Percentiles rank a stretch among this genome's conserved stretches.
These are phyloP conservation scores for Lathyrus tuberosus DNA, from an alignment of 306 rosid genomes.

Conservation along the genomic window DNA sequence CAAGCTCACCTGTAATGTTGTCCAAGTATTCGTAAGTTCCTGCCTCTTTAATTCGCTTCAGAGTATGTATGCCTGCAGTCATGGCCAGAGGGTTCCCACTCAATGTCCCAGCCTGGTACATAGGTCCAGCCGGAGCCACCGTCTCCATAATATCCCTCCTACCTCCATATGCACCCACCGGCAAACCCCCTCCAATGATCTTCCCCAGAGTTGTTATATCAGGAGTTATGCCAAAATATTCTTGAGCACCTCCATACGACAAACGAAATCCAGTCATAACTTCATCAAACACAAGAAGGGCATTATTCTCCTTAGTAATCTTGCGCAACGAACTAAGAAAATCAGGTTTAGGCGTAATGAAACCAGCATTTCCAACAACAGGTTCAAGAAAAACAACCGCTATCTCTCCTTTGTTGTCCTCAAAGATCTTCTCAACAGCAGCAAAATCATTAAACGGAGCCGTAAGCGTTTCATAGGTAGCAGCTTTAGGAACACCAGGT, in stretches of 20 bases:
- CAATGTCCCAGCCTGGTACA: constrained; percentile 97
- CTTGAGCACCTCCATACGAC: constrained; percentile 95
- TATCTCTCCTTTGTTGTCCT: constrained; percentile 69
- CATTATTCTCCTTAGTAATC: constrained; percentile 66
- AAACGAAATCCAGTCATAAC: constrained; percentile 98
- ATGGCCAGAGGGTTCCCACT: constrained; percentile 97
- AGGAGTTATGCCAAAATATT: constrained; percentile 84
- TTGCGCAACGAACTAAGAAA: constrained; percentile 68
- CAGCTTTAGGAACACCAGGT: constrained; percentile 93
- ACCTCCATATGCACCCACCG: constrained; percentile 97
- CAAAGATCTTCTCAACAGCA: constrained; percentile 74
- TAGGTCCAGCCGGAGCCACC: constrained; percentile 97
- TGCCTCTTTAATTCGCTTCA: constrained; percentile 75
- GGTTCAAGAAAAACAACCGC: constrained; percentile 87
- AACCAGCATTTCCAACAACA: constrained; percentile 94
- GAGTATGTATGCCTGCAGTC: constrained; percentile 95
- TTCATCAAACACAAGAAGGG: constrained; percentile 88
- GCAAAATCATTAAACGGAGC: constrained; percentile 76
- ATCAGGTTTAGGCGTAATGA: constrained; percentile 68
- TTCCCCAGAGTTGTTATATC: constrained; percentile 86
- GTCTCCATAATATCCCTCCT: constrained; percentile 89
- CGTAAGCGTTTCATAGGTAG: constrained; percentile 78
- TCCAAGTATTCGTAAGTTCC: constrained; percentile 79
- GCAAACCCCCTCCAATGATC: constrained; percentile 96
- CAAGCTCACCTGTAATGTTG: constrained; percentile 73